A percentile compares a stretch with the other conserved stretches of the same genome.
phyloP scores from a whole-genome alignment of 2,329 filamentous ascomycete genomes.

The Ceratocystis huliohia region DNA sequence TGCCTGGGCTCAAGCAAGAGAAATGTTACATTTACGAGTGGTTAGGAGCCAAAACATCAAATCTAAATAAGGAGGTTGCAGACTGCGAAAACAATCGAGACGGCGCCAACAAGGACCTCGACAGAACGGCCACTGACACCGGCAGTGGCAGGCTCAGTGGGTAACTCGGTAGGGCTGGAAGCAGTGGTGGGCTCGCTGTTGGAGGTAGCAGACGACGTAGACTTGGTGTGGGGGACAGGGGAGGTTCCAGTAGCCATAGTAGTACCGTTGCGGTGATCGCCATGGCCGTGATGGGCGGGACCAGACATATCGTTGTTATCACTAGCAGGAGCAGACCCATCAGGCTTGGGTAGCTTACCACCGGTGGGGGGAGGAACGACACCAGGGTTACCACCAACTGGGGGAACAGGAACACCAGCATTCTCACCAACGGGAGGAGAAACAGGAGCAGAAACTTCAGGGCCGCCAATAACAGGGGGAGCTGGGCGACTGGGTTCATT shows the following conservation, averaged over 20 bases:
- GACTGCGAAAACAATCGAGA: conserved; percentile 11
- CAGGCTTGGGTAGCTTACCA: not conserved
- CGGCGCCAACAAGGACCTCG: not conserved
- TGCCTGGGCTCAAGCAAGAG: not conserved
- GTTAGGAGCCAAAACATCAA: not conserved
- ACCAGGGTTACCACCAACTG: not conserved
- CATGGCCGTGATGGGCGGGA: not conserved
- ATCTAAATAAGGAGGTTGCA: conserved; percentile 9
- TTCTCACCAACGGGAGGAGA: not conserved
- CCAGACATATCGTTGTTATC: not conserved
- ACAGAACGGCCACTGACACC: not conserved
- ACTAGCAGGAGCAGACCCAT: not conserved
- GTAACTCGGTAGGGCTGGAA: not conserved
- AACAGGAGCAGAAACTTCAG: not conserved
- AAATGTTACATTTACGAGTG: not conserved
- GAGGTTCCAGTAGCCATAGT: not conserved
- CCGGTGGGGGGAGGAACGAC: not conserved
- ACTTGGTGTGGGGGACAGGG: not conserved
- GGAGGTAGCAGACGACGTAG: not conserved
- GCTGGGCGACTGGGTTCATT: too few relatives aligned
- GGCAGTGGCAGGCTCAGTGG: conserved; percentile 12
- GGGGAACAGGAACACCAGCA: not conserved
- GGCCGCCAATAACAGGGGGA: too few relatives aligned
- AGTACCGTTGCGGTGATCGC: not conserved
- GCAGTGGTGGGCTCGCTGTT: not conserved